Evolutionary conservation across 208 protist species (phyloP), one percentile per base, ranked within the genome.

Genomic region (Leishmania tropica): DNA sequence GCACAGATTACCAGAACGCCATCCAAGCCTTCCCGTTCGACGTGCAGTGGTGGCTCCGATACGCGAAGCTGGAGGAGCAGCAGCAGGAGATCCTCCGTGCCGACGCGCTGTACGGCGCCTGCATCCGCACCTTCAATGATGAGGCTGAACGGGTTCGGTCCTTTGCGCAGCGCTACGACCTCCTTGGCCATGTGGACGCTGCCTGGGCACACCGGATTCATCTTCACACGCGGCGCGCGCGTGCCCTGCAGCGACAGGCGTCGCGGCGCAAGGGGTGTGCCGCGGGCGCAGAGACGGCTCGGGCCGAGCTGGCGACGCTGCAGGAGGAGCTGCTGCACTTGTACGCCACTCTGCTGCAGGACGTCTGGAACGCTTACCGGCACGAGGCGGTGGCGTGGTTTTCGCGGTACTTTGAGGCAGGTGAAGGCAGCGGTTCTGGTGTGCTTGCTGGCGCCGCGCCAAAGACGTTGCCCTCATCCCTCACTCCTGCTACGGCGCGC

Each of bases 31-130:
- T 90, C 78, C 91, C 93, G 17, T 82, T 90, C 40, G 83, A 95
- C 54, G 88, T 87, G 72, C 75, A 86, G 48, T 88, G 86, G 70
- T 96, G 95, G 92, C 81, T 93, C n/a, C 83, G 79, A 17, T 96
- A 92, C 81, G 95, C 95, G 65, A 89, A 89, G 79, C 80, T 95
- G 81, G 95, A 96, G 86, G 95, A 97, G 78, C 65, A 83, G 65
- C 83, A 91, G 64, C 87, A 79, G 35, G 91, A 94, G 77, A 56
- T 85, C 62, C 79, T 84, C 4, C 89, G 92, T 76, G 87, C 90
- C 1, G 85, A 93, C 71, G 95, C 91, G 13, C 78, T 97, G 31
- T 89, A 91, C 74, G 72, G 64, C 24, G 90, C 86, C 8, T 91
- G 88, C 85, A 89, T 92, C 28, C 78, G 78, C 40, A 88, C 91